Percentiles rank a stretch among this genome's conserved stretches.
Conservation (phyloP, 2,329 filamentous ascomycete genomes). For the Sporothrix phasma region DNA sequence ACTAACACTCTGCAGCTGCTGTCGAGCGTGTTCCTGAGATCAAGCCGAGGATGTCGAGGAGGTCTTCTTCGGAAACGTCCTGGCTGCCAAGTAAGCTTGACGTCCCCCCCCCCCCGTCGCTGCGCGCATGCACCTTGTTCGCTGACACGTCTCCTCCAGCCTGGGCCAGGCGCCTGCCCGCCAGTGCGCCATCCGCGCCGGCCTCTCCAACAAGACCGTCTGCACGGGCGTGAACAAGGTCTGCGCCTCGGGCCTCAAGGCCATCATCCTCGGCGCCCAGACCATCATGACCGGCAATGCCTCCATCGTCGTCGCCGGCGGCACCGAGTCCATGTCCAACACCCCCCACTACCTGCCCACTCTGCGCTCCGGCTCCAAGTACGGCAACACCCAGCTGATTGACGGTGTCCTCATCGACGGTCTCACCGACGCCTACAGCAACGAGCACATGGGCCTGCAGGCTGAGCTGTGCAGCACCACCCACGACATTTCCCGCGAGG, state of each 20-base stretch:
- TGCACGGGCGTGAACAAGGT: conserved; percentile 98
- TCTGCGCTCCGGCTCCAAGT: conserved; percentile 82
- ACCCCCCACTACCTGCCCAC: conserved; percentile 87
- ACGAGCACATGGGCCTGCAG: conserved; percentile 92
- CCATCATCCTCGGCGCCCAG: conserved; percentile 86
- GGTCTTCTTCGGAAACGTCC: conserved; percentile 96
- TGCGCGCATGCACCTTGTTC: background rate
- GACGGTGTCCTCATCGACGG: conserved; percentile 93
- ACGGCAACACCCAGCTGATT: conserved; percentile 78
- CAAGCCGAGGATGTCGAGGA: conserved; percentile 84
- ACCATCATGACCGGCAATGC: conserved; percentile 97
- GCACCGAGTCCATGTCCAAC: conserved; percentile 98
- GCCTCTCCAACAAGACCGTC: conserved; percentile 67
- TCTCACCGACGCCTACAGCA: conserved; percentile 80
- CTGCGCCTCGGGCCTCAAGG: conserved; percentile 90
- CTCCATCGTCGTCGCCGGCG: conserved; percentile 84
- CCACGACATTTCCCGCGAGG: conserved; percentile 68
- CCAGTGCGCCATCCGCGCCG: conserved; percentile 84
- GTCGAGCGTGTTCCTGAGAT: conserved; percentile 78
- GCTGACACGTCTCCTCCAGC: conserved; percentile 35
- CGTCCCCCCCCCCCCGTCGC: background rate
- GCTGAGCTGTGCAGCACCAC: conserved; percentile 87
- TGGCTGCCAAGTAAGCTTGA: conserved; percentile 73
- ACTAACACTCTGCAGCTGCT: conserved; percentile 42
- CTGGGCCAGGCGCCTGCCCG: conserved; percentile 93